Evolutionary conservation across 331 rosid species (phyloP).

Genomic region (Telfairia occidentalis): DNA sequence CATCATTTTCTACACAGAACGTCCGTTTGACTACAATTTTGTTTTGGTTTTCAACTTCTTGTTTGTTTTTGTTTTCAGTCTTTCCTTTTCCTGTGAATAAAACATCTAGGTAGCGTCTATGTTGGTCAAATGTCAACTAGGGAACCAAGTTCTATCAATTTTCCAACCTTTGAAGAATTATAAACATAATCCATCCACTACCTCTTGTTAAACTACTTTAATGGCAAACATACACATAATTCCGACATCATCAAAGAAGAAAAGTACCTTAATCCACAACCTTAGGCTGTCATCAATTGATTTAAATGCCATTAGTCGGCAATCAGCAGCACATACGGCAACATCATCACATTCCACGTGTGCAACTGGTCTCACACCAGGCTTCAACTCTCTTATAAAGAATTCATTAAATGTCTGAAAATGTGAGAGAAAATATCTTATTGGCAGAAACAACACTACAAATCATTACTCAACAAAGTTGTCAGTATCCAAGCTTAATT

Average conservation of each 20-base stretch:
- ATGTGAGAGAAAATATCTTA: neutral
- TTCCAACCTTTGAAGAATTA: neutral
- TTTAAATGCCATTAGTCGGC: constrained; percentile 81
- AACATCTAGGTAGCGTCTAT: neutral
- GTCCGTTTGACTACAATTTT: neutral
- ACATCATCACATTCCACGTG: constrained; percentile 48
- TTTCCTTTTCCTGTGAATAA: neutral
- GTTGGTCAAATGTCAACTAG: neutral
- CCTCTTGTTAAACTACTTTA: neutral
- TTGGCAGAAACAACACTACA: neutral
- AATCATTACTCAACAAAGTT: neutral
- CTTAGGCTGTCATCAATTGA: constrained; percentile 64
- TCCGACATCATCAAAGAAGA: constrained; percentile 10
- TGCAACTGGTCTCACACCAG: constrained; percentile 68
- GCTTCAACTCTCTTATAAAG: constrained; percentile 76
- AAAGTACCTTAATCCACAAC: constrained; percentile 88
- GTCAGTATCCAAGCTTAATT: neutral
- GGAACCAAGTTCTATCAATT: neutral
- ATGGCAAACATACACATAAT: neutral
- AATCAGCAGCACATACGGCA: constrained; percentile 84
- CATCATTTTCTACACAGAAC: too few relatives aligned
- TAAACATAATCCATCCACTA: neutral
- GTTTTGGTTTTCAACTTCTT: neutral
- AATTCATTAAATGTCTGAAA: constrained; percentile 89
- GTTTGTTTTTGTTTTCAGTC: neutral